Percentiles rank a stretch among this genome's conserved stretches.
phyloP scores from a whole-genome alignment of 2,329 filamentous ascomycete genomes.

The Alternaria hordeiaustralica region DNA sequence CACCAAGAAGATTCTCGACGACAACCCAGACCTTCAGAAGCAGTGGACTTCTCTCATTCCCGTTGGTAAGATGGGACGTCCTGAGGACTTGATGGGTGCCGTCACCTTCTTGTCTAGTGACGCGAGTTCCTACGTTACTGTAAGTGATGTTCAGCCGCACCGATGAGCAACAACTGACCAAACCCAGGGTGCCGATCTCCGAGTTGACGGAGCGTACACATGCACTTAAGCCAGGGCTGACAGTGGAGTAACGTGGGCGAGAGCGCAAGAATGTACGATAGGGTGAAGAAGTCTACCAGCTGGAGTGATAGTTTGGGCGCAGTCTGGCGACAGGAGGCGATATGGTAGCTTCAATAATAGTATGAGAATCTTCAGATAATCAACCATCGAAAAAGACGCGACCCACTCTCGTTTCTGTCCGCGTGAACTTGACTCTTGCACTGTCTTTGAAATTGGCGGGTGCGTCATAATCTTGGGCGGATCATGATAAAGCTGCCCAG shows the following conservation, averaged over 20 bases:
- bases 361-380: background rate
- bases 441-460: background rate
- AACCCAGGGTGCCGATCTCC: slow-evolving; percentile 69
- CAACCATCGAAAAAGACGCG: background rate
- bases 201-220: slow-evolving; percentile 91
- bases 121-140: slow-evolving; percentile 58
- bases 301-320: background rate
- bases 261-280: background rate
- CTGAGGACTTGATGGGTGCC: slow-evolving; percentile 91
- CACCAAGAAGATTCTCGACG: slow-evolving; percentile 91
- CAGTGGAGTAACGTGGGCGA: background rate
- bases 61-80: slow-evolving; percentile 89
- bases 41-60: slow-evolving; percentile 94
- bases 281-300: background rate
- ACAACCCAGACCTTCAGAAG: slow-evolving; percentile 86
- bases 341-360: background rate
- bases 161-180: slow-evolving; percentile 32
- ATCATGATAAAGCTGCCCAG: background rate
- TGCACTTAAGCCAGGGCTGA: slow-evolving; percentile 60
- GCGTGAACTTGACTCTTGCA: background rate
- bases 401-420: background rate
- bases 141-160: slow-evolving; percentile 10
- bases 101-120: slow-evolving; percentile 86
- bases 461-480: background rate
- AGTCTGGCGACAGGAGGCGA: background rate